phyloP scores from a whole-genome alignment of 192 early-diverging fungal genomes.

The Coemansia sp. region DNA sequence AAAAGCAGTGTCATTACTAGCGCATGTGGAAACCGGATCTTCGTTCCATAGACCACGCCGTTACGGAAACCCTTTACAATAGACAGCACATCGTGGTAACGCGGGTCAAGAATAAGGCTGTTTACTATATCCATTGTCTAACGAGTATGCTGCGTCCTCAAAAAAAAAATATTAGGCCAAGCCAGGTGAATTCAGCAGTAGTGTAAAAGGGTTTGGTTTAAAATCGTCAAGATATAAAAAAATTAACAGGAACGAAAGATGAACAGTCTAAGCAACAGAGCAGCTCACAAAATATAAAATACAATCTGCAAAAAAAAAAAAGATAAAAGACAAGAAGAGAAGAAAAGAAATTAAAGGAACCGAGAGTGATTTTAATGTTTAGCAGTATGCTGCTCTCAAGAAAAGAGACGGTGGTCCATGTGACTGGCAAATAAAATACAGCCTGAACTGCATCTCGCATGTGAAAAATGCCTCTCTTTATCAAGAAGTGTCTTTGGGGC shows the following conservation, averaged over 20 bases:
- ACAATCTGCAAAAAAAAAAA: neutral
- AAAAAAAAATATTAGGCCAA: neutral
- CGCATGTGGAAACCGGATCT: conserved; percentile 96
- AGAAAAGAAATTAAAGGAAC: neutral
- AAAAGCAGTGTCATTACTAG: conserved; percentile 96
- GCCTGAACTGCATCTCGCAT: conserved; percentile 3
- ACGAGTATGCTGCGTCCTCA: neutral
- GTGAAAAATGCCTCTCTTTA: conserved; percentile 1
- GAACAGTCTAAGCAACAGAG: neutral
- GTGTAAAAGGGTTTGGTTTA: too few relatives aligned
- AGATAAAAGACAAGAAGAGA: neutral
- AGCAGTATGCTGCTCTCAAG: neutral
- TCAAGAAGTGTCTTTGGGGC: neutral
- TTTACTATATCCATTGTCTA: conserved; percentile 26
- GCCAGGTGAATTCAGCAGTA: neutral
- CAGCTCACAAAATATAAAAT: neutral
- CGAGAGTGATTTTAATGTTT: neutral
- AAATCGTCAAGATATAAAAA: neutral
- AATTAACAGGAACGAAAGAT: neutral
- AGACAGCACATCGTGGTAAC: conserved; percentile 76
- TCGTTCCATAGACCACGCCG: conserved; percentile 94
- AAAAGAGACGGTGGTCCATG: conserved; percentile 7
- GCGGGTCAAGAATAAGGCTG: conserved; percentile 63
- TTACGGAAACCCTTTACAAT: conserved; percentile 92
- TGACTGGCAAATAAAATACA: conserved; percentile 1